Evolutionary conservation across 345 rosid species (phyloP), one percentile per base, ranked within the genome.

Genomic region (Sonneratia caseolaris): DNA sequence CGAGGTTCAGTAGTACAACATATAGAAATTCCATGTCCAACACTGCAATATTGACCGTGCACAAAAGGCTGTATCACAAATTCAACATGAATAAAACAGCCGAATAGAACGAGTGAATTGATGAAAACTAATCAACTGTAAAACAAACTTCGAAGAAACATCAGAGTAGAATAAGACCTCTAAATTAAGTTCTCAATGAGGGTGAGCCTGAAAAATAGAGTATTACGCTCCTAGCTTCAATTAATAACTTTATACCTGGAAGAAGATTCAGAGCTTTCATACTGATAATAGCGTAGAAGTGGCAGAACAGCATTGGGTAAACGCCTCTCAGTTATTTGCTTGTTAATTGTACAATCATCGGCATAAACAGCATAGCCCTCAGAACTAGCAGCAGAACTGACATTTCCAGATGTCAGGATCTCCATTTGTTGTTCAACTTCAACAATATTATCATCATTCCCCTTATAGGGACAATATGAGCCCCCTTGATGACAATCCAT

Each of bases 221-320:
- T 37, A 6, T 42, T 10, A 27, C 61, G 14, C 38, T 56, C 42
- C 55, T 40, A 70, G 42, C 64, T 55, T 21, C 7, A 55, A 57
- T 57, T 57, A n/a, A 57, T 10, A n/a, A 2, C 3, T n/a, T 57
- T 22, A 21, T 80, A 93, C 98, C 98, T 87, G 75, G 88, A 80
- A 72, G 86, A 88, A 74, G 92, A 84, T 68, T 91, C 97, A 43
- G 96, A 85, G 80, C 91, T 86, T 76, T 93, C 98, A 71, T 82
- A 88, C 69, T 85, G 90, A 80, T 82, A 85, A 81, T 82, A 84
- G 37, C 88, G 86, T 47, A 84, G 79, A 65, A 86, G 88, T 24
- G 90, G 90, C 14, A 84, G 75, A 73, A 83, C 84, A 69, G 90
- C 83, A 80, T 76, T 84, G 55, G 89, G 88, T 45, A 82, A 79